Conservation (phyloP, 1,139 yeast species). For the Spencermartinsiella ligniputridi region DNA sequence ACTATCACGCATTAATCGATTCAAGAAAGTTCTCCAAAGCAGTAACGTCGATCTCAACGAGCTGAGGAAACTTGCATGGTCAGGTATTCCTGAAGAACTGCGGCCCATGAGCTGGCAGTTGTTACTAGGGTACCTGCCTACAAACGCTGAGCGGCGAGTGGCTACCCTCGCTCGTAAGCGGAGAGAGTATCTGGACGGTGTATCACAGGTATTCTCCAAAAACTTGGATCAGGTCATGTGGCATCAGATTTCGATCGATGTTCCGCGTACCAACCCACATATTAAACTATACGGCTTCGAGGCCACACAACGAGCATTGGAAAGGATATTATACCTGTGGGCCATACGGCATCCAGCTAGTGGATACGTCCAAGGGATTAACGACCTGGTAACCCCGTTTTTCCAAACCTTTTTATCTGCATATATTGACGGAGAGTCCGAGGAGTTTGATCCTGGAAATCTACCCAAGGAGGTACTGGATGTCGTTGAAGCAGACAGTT, state of each 20-base stretch:
- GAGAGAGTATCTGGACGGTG: constrained; percentile 78
- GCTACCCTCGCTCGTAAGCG: constrained; percentile 73
- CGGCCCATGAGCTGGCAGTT: constrained; percentile 89
- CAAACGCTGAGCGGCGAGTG: constrained; percentile 71
- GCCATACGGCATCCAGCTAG: constrained; percentile 97
- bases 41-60: constrained; percentile 62
- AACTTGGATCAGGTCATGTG: constrained; percentile 75
- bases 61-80: constrained; percentile 81
- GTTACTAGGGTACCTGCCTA: constrained; percentile 82
- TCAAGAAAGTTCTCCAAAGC: constrained; percentile 57
- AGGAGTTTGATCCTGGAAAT: constrained; percentile 56
- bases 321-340: constrained; percentile 85
- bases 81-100: constrained; percentile 81
- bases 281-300: constrained; percentile 65
- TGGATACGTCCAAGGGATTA: constrained; percentile 99
- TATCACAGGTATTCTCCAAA: constrained; percentile 54
- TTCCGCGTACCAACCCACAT: constrained; percentile 90
- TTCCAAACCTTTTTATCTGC: constrained; percentile 79
- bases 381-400: constrained; percentile 91
- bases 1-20: constrained; percentile 60
- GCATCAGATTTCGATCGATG: constrained; percentile 95
- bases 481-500: constrained; percentile 86
- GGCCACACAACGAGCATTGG: constrained; percentile 70
- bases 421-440: constrained; percentile 50
- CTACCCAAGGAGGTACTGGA: constrained; percentile 54